Evolutionary conservation across 2,329 filamentous ascomycete species (phyloP), one percentile per base, ranked within the genome.

Genomic region (Blastomyces percursus): DNA sequence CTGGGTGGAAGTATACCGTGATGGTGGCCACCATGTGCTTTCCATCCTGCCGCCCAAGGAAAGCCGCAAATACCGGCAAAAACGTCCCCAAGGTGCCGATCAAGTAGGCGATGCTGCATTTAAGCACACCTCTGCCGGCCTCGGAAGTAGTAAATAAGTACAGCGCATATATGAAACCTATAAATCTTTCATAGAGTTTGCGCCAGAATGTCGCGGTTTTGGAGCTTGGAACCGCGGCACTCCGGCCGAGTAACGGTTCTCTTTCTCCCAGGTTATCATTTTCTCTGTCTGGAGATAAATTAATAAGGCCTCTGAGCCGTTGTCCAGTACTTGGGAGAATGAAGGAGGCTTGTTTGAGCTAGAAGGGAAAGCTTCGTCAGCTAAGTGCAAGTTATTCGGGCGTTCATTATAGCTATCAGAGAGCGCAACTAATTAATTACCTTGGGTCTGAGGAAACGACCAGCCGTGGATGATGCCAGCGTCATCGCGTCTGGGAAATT

Each of bases 21-120:
- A 96, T 85, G 1, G 93, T 96, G 40, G 91, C 91, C 60, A 96
- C 91, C 71, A 96, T 87, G 75, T 96, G 93, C 72, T 96, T 96
- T 59, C 91, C 91, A 75, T 96, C 92, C 71, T 91, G 88, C 66
- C 87, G 82, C 12, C 93, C 93, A 19, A 96, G 79, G 62, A 91
- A 84, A 8, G 81, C 78, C 19, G 91, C 86, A 62, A 96, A 80
- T 2, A 83, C 82, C 2, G 87, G 84, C 65, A 90, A 86, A 69
- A 96, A 94, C 0, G 92, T 96, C 44, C 87, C 91, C 74, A 96
- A 79, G 68, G 90, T 95, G 21, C 90, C 93, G 42, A 96, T 76
- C 3, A 95, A 78, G 76, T 96, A 96, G 54, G 92, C 93, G 65
- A 96, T 76, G 40, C 91, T 92, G 78, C 91, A 96, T 76, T 96